Evolutionary conservation across 2,329 filamentous ascomycete species (phyloP).

Genomic region (Endoconidiophora polonica): DNA sequence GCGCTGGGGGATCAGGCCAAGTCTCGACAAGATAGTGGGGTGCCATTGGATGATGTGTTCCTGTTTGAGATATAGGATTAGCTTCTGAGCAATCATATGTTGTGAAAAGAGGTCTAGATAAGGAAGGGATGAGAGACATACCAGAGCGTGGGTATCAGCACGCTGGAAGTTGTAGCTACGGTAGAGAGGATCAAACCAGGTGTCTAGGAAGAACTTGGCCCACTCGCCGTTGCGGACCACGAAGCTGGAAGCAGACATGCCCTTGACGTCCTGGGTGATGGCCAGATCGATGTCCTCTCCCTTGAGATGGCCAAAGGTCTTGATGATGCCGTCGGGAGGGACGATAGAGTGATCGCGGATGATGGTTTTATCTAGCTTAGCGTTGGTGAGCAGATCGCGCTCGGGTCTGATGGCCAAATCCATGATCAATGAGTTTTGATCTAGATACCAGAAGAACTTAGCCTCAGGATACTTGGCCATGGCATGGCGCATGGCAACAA

Average conservation of each 20-base stretch:
- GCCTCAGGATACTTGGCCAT: slow-evolving; percentile 63
- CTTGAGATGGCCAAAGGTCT: slow-evolving; percentile 72
- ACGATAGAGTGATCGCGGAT: slow-evolving; percentile 73
- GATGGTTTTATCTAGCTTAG: slow-evolving; percentile 60
- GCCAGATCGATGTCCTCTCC: slow-evolving; percentile 66
- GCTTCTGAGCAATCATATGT: background rate
- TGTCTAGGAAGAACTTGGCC: slow-evolving; percentile 82
- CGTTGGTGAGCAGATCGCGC: slow-evolving; percentile 49
- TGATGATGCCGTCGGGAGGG: slow-evolving; percentile 91
- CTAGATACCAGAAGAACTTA: slow-evolving; percentile 74
- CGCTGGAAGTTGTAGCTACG: slow-evolving; percentile 92
- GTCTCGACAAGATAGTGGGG: slow-evolving; percentile 77
- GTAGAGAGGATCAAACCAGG: slow-evolving; percentile 92
- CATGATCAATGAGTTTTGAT: slow-evolving; percentile 78
- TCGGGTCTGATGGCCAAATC: slow-evolving; percentile 55
- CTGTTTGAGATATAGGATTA: slow-evolving; percentile 24
- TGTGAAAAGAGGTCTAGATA: background rate
- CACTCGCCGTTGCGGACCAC: slow-evolving; percentile 72
- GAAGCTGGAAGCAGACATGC: slow-evolving; percentile 61
- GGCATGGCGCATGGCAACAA: slow-evolving; percentile 79
- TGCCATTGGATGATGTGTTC: slow-evolving; percentile 93
- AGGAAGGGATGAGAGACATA: slow-evolving; percentile 25
- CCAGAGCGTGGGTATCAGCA: slow-evolving; percentile 79
- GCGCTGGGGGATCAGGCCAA: slow-evolving; percentile 78
- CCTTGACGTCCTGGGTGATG: slow-evolving; percentile 68